phyloP scores from a whole-genome alignment of 2,329 filamentous ascomycete species.

The Fusarium redolens region DNA sequence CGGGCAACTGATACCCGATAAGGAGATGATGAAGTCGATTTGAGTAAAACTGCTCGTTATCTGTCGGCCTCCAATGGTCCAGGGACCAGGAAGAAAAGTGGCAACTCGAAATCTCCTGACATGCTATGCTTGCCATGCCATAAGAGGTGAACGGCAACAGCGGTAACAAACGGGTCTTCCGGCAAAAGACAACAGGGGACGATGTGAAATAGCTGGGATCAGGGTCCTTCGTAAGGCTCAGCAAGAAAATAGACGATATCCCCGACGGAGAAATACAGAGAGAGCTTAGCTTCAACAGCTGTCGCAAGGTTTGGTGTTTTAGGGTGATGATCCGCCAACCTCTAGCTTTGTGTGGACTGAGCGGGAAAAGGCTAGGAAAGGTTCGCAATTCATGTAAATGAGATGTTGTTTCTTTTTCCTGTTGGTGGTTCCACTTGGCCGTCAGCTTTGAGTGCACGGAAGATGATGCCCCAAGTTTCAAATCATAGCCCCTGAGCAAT shows the following conservation, averaged over 20 bases:
- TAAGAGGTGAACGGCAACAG: slow-evolving; percentile 21
- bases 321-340: slow-evolving; percentile 19
- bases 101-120: slow-evolving; percentile 24
- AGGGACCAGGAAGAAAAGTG: background rate
- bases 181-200: slow-evolving; percentile 14
- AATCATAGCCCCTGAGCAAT: slow-evolving; percentile 24
- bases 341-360: slow-evolving; percentile 6
- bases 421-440: slow-evolving; percentile 13
- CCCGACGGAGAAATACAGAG: slow-evolving; percentile 5
- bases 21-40: slow-evolving; percentile 1
- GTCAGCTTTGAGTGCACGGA: slow-evolving; percentile 5
- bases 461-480: slow-evolving; percentile 35
- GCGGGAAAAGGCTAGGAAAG: background rate
- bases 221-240: slow-evolving; percentile 28
- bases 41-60: slow-evolving; percentile 1
- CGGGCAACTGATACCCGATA: background rate
- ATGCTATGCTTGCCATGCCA: background rate
- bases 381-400: background rate
- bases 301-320: slow-evolving; percentile 15
- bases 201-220: slow-evolving; percentile 14
- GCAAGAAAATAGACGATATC: background rate
- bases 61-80: background rate
- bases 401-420: slow-evolving; percentile 30
- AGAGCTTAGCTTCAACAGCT: slow-evolving; percentile 6
- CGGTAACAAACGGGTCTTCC: slow-evolving; percentile 25